Conservation (phyloP, 1,284 basidiomycete genomes). For the Spongispora temasekensis region DNA sequence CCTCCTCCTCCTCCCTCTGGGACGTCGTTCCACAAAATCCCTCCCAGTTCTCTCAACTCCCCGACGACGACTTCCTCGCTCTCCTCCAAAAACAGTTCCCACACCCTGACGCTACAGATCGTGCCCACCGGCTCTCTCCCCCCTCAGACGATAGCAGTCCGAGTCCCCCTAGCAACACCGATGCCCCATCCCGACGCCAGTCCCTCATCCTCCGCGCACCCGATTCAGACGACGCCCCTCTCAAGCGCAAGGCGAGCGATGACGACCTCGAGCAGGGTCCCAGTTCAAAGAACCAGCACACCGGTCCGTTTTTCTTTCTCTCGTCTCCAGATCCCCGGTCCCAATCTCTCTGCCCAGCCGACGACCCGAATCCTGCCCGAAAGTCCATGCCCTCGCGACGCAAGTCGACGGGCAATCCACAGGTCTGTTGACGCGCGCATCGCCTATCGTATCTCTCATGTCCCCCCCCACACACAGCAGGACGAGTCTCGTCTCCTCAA, state of each 20-base stretch:
- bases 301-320: conserved; percentile 41
- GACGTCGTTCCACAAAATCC: conserved; percentile 63
- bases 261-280: conserved; percentile 61
- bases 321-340: conserved; percentile 1
- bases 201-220: conserved; percentile 38
- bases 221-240: conserved; percentile 44
- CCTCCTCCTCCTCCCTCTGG: conserved; percentile 53
- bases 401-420: conserved; percentile 44
- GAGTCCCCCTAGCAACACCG: conserved; percentile 59
- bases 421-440: conserved; percentile 35
- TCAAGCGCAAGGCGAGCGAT: conserved; percentile 77
- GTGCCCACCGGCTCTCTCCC: conserved; percentile 44
- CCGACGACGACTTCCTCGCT: conserved; percentile 76
- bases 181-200: conserved; percentile 29
- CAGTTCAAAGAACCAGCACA: conserved; percentile 65
- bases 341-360: conserved; percentile 12
- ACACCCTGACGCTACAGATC: conserved; percentile 26
- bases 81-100: conserved; percentile 75
- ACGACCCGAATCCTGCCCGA: conserved; percentile 26
- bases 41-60: conserved; percentile 59
- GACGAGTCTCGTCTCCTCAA: conserved; percentile 75
- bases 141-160: conserved; percentile 73
- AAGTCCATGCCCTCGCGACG: conserved; percentile 39
- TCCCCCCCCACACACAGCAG: conserved; percentile 39
- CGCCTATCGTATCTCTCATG: conserved; percentile 7